Evolutionary conservation across 306 rosid species (phyloP), one percentile per base, ranked within the genome.

Genomic region (Cicer chorassanicum): DNA sequence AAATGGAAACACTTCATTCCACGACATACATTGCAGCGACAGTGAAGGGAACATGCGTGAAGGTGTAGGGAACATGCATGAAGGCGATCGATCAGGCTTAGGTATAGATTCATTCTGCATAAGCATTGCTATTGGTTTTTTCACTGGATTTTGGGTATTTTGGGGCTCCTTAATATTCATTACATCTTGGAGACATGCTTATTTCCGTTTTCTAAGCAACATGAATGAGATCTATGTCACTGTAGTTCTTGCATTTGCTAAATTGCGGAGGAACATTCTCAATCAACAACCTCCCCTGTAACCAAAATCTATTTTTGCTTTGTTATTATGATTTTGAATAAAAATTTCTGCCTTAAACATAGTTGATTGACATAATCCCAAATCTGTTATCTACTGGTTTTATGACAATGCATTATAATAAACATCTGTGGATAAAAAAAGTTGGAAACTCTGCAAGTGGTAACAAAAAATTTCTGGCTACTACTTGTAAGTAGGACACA

Each of bases 391-490:
- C 43, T 24, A 34, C 12, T 24, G 9, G 49, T 36, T 54, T 29
- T 36, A 56, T 6, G 15, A 41, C 3, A 61, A 61, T 11, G 69
- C 76, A 62, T 43, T 9, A 55, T 55, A 65, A 39, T 15, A 57
- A 70, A 39, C 14, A 62, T 36, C 19, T 19, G 38, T 48, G 67
- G 38, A 65, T 59, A 71, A 10, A 57, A 53, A 72, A 76, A 72
- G 59, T 50, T 69, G 45, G 43, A 72, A 78, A 62, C 83, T 69
- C 55, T 34, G 48, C 36, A 34, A 57, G 24, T 45, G 79, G 49
- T 56, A 56, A 49, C 74, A 39, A 83, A 81, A 86, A 84, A 51
- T 13, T 69, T 75, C 70, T 68, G 57, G 75, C 68, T 15, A 70
- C 64, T 24, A 70, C 73, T 71, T 49, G 68, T 46, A 63, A 45